phyloP scores from a whole-genome alignment of 768 basidiomycete genomes.

The Coprinopsis cinerea region DNA sequence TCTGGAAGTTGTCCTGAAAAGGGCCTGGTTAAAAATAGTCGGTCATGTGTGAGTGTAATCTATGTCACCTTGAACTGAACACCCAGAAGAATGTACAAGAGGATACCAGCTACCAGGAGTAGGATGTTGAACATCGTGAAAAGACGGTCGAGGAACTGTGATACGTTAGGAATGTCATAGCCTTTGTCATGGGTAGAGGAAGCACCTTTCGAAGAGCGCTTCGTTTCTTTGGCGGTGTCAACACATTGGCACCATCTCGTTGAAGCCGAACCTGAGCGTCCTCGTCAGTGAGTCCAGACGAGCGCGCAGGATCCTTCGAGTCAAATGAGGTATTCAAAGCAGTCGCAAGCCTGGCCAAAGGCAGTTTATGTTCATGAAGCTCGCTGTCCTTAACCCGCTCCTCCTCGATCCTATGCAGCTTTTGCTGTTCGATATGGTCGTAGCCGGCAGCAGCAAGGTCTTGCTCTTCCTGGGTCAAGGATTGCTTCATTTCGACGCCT shows the following conservation, averaged over 20 bases:
- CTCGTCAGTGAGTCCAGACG: constrained; percentile 43
- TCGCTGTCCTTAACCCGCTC: constrained; percentile 25
- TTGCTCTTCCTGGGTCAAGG: constrained; percentile 61
- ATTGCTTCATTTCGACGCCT: constrained; percentile 55
- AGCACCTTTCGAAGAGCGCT: constrained; percentile 56
- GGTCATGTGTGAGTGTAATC: background rate
- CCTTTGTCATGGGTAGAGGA: background rate
- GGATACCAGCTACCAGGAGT: constrained; percentile 57
- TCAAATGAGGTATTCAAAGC: constrained; percentile 46
- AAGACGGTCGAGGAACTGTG: constrained; percentile 58
- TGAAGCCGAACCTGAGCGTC: constrained; percentile 51
- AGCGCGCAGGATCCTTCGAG: constrained; percentile 43
- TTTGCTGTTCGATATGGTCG: constrained; percentile 47
- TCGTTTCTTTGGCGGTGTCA: constrained; percentile 65
- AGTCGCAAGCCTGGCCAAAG: constrained; percentile 34
- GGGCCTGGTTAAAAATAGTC: constrained; percentile 14
- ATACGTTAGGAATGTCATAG: constrained; percentile 6
- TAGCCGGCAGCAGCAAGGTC: constrained; percentile 67
- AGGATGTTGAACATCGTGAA: constrained; percentile 63
- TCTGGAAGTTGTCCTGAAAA: constrained; percentile 52
- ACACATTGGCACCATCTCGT: constrained; percentile 53
- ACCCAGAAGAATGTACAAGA: constrained; percentile 61
- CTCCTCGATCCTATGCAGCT: constrained; percentile 27
- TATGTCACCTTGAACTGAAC: constrained; percentile 48
- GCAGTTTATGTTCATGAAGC: constrained; percentile 49